Evolutionary conservation across 2,329 filamentous ascomycete genomes (phyloP).

Genomic region (Colletotrichum liaoningense): DNA sequence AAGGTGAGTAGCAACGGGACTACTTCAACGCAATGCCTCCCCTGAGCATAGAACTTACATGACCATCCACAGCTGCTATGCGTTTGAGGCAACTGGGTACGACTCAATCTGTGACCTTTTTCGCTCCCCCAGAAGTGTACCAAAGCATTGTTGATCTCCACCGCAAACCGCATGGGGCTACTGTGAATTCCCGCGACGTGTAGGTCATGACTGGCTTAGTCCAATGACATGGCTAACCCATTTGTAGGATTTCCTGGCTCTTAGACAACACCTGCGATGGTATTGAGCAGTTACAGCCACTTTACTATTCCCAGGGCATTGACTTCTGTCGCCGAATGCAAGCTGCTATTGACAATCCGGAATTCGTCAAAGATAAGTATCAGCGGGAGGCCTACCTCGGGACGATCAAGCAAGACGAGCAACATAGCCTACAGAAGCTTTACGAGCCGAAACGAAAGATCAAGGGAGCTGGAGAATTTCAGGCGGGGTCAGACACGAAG

Average conservation of each 20-base stretch:
- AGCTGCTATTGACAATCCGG: slow-evolving; percentile 54
- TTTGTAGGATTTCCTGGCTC: slow-evolving; percentile 60
- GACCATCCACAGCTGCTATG: slow-evolving; percentile 66
- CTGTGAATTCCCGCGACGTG: slow-evolving; percentile 61
- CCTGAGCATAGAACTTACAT: neutral
- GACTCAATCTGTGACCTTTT: slow-evolving; percentile 66
- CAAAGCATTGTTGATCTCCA: slow-evolving; percentile 66
- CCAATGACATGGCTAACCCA: neutral
- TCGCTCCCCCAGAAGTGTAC: slow-evolving; percentile 70
- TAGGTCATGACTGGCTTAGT: slow-evolving; percentile 28
- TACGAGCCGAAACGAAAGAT: slow-evolving; percentile 55
- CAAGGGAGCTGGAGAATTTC: slow-evolving; percentile 38
- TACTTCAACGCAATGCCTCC: neutral
- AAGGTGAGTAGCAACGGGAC: slow-evolving; percentile 54
- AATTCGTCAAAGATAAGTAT: slow-evolving; percentile 52
- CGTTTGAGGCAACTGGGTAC: slow-evolving; percentile 67
- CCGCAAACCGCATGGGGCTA: slow-evolving; percentile 40
- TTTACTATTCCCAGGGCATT: slow-evolving; percentile 69
- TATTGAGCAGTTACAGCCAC: slow-evolving; percentile 68
- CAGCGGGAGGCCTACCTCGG: slow-evolving; percentile 49
- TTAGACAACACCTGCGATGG: slow-evolving; percentile 71
- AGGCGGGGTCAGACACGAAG: slow-evolving; percentile 26
- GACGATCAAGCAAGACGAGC: slow-evolving; percentile 62
- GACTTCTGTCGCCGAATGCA: slow-evolving; percentile 70
- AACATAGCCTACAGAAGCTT: slow-evolving; percentile 67